Percentiles rank a stretch among this genome's conserved stretches.
phyloP scores from a whole-genome alignment of 2,329 filamentous ascomycete species.

The Aspergillus felis region DNA sequence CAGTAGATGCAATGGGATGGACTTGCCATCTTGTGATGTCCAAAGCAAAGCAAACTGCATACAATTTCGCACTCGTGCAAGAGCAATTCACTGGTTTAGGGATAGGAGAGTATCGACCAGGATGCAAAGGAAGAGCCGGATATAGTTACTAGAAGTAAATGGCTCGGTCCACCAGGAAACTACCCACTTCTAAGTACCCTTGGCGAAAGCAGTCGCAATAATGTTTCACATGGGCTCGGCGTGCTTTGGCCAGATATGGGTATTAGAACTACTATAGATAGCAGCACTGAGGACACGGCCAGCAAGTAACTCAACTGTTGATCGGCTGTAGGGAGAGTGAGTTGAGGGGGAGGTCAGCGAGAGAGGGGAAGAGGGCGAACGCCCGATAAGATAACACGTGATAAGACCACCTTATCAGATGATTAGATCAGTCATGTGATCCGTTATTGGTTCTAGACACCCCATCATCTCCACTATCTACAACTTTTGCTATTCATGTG shows the following conservation, averaged over 20 bases:
- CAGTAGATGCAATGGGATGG: constrained; percentile 84
- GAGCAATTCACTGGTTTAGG: not conserved
- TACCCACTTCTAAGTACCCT: not conserved
- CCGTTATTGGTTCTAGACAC: too few species aligned
- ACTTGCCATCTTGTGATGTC: constrained; percentile 64
- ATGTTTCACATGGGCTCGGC: not conserved
- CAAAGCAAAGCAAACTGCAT: not conserved
- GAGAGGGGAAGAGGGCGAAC: not conserved
- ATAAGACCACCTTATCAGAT: not conserved
- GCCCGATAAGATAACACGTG: not conserved
- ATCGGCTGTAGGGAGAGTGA: not conserved
- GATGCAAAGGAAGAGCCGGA: not conserved
- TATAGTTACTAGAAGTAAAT: not conserved
- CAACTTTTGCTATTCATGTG: too few species aligned
- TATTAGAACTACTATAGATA: not conserved
- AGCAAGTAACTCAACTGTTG: not conserved
- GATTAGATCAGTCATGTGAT: not conserved
- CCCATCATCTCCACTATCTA: too few species aligned
- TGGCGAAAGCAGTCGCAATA: not conserved
- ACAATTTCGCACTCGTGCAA: not conserved
- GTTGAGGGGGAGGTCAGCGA: not conserved
- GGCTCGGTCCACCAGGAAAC: not conserved
- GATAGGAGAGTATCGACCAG: not conserved
- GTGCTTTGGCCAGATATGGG: not conserved
- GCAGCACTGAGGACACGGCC: not conserved